Evolutionary conservation across 768 basidiomycete genomes (phyloP), one percentile per base, ranked within the genome.

Genomic region (Rubroboletus satanas): DNA sequence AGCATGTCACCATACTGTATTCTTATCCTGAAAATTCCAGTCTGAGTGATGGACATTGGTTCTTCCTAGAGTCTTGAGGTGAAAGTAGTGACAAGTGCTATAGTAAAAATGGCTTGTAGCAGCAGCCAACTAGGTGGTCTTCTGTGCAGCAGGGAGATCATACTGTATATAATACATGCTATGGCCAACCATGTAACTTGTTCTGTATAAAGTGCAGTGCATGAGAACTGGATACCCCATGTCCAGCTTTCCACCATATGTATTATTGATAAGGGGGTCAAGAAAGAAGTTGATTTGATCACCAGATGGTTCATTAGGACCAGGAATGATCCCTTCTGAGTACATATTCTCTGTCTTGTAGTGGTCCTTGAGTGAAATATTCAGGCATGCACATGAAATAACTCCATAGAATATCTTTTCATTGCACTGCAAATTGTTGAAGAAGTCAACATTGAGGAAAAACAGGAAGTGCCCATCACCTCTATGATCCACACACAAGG

Each of bases 121-220:
- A 14, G 57, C 51, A 4, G 70, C 69, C n/a, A 67, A 15, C 14
- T 65, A 69, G 5, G 66, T 45, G 0, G 64, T 38, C 52, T 74
- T 72, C 12, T 65, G 54, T 14, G 64, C 61, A 31, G 69, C 70
- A 9, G 67, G 65, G 12, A 75, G 66, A 52, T 76, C 71, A n/a
- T n/a, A n/a, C n/a, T n/a, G 10, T 52, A 63, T 18, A 72, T 58
- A 5, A 71, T 55, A 14, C 63, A 57, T 23, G 56, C 53, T 9
- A 59, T 48, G 0, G 62, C 33, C 3, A 66, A 61, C 7, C 39
- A 1, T 12, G 39, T 41, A 7, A 64, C 43, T 61, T n/a, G n/a
- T n/a, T n/a, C n/a, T n/a, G n/a, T n/a, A n/a, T n/a, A n/a, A n/a
- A n/a, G n/a, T n/a, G n/a, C n/a, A n/a, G n/a, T n/a, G n/a, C n/a